Conservation (phyloP, 1,284 basidiomycete species). For the Volvariella surrecta region DNA sequence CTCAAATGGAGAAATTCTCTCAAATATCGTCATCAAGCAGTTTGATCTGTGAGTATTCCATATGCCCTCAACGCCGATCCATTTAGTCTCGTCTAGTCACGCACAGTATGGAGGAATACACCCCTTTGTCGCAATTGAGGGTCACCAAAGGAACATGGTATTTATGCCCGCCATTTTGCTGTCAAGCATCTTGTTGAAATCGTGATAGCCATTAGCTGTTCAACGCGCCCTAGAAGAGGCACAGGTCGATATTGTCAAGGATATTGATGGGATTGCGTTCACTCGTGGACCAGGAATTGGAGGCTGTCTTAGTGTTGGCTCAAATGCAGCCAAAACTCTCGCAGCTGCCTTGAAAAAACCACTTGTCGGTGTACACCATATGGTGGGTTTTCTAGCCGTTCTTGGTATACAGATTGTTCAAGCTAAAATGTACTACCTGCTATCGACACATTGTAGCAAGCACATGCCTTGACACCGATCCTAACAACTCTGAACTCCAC, state of each 20-base stretch:
- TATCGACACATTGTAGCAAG: conserved; percentile 57
- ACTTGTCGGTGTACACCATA: conserved; percentile 87
- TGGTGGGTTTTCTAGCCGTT: conserved; percentile 50
- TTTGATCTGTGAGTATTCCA: conserved; percentile 40
- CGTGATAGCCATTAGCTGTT: conserved; percentile 67
- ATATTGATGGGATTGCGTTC: conserved; percentile 84
- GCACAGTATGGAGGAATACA: conserved; percentile 77
- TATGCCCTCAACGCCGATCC: not conserved
- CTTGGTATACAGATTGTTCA: not conserved
- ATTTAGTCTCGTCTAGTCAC: conserved; percentile 33
- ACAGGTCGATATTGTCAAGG: conserved; percentile 36
- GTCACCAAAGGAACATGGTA: conserved; percentile 74
- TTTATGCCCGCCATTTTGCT: conserved; percentile 4
- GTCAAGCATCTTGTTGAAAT: conserved; percentile 4
- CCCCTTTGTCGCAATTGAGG: conserved; percentile 66
- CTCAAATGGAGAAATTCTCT: conserved; percentile 57
- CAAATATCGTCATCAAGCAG: conserved; percentile 81
- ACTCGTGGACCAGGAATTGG: conserved; percentile 87
- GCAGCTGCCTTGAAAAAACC: conserved; percentile 74
- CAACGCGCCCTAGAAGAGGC: conserved; percentile 60
- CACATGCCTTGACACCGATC: conserved; percentile 81
- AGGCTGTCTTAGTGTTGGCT: conserved; percentile 72
- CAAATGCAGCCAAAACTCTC: conserved; percentile 74
- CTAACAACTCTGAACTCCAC: conserved; percentile 49
- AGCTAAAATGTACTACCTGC: not conserved